These are phyloP conservation scores for Globisporangium mamillatum DNA, from an alignment of 352 stramenopile genomes.

Conservation along the genomic window DNA sequence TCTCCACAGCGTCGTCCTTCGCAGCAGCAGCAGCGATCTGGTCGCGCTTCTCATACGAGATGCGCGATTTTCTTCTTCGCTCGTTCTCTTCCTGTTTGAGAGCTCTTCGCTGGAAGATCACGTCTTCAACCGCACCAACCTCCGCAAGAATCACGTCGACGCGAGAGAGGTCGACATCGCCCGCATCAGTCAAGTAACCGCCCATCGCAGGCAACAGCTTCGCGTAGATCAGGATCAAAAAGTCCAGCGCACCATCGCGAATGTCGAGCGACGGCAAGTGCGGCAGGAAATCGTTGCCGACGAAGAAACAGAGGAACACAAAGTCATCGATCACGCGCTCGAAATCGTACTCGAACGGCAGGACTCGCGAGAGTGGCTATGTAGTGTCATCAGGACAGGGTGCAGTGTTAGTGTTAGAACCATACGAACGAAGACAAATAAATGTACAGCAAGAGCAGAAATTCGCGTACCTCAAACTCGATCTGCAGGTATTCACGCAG, in stretches of 20 bases:
- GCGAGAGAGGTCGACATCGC: conserved; percentile 92
- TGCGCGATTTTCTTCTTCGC: conserved; percentile 54
- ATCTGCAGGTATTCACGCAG: conserved; percentile 92
- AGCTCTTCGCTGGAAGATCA: conserved; percentile 90
- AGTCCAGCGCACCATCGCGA: conserved; percentile 97
- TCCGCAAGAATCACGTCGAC: conserved; percentile 96
- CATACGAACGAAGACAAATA: not conserved
- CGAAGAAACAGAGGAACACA: conserved; percentile 99
- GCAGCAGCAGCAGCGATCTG: conserved; percentile 55
- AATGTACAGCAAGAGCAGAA: not conserved
- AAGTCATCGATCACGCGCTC: conserved; percentile 99
- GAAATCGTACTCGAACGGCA: conserved; percentile 96
- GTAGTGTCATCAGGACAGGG: not conserved
- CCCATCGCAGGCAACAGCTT: conserved; percentile 75
- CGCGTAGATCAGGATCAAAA: conserved; percentile 97
- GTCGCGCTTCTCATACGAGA: conserved; percentile 72
- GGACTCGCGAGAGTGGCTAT: conserved; percentile 44
- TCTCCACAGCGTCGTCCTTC: conserved; percentile 72
- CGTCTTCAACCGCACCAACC: conserved; percentile 95
- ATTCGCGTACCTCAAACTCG: conserved; percentile 80
- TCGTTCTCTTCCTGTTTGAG: conserved; percentile 85
- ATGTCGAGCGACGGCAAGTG: conserved; percentile 98
- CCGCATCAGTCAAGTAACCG: conserved; percentile 96
- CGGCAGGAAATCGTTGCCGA: conserved; percentile 99
- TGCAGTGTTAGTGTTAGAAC: not conserved